phyloP scores from a whole-genome alignment of 2,329 filamentous ascomycete species.

The Verticillium dahliae region DNA sequence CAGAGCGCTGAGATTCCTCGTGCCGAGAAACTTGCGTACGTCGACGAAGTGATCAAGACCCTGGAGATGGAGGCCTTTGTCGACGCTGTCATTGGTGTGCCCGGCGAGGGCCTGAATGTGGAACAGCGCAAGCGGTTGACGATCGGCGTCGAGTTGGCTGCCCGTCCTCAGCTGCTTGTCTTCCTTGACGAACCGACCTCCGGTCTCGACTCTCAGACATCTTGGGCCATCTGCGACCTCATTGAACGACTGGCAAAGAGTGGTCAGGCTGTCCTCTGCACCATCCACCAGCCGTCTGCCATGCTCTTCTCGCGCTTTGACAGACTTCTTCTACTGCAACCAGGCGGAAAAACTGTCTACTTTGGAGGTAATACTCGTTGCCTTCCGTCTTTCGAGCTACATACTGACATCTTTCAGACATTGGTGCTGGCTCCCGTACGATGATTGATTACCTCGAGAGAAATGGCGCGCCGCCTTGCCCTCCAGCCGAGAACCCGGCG shows the following conservation, averaged over 20 bases:
- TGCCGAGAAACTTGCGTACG: slow-evolving; percentile 18
- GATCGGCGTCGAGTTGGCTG: slow-evolving; percentile 70
- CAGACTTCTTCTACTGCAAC: slow-evolving; percentile 46
- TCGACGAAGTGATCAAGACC: slow-evolving; percentile 22
- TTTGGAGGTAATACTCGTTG: slow-evolving; percentile 40
- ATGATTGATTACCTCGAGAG: slow-evolving; percentile 53
- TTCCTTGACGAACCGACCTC: slow-evolving; percentile 76
- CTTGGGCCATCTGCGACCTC: slow-evolving; percentile 67
- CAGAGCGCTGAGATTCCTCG: slow-evolving; percentile 51
- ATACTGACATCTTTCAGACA: not conserved
- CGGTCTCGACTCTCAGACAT: slow-evolving; percentile 68
- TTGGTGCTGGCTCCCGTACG: slow-evolving; percentile 34
- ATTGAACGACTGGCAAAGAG: slow-evolving; percentile 55
- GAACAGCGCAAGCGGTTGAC: slow-evolving; percentile 53
- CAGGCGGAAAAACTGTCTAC: slow-evolving; percentile 52
- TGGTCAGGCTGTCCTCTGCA: slow-evolving; percentile 37
- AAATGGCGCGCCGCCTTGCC: slow-evolving; percentile 51
- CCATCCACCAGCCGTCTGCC: slow-evolving; percentile 40
- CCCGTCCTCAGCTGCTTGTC: slow-evolving; percentile 63
- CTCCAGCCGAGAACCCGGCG: slow-evolving; percentile 53
- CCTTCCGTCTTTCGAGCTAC: no score
- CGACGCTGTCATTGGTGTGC: slow-evolving; percentile 62
- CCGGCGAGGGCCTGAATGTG: slow-evolving; percentile 47
- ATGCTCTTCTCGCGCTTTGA: slow-evolving; percentile 44
- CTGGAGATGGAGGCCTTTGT: slow-evolving; percentile 53